Base-by-base conservation (phyloP, 257 asterid species). In the Rehmannia glutinosa region DNA sequence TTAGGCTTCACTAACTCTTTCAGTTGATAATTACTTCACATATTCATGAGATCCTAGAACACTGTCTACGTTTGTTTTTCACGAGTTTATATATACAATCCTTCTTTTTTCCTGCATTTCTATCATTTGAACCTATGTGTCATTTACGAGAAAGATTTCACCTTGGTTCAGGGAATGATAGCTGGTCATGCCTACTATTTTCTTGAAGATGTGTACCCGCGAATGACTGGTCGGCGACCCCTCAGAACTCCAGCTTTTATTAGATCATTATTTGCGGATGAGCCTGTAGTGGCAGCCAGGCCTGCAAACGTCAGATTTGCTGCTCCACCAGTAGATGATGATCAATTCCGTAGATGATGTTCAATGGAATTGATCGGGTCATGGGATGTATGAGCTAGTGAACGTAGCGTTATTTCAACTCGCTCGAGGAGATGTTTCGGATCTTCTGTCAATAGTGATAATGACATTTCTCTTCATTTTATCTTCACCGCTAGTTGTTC, bases 101-200 rank as follows among this genome's bases (percentile, higher is more conserved):
- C 4, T 68, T 27, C 41, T 10, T 19, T 20, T 2, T 9, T 45
- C 32, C 20, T 3, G 2, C 35, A 32, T 16, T 17, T 55, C 47
- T 42, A 32, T 67, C 16, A 8, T 35, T 33, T 39, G 12, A 24
- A 57, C 28, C 4, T 27, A 19, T 42, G 1, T 62, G 69, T 69
- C 32, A 35, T 63, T 70, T 16, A 70, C 55, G 2, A 28, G 13
- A 20, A 27, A 35, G 7, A 3, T 76, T 8, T 46, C 6, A 43
- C 19, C 64, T 59, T 80, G 64, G 53, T 66, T 72, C 88, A 91
- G 96, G 97, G 99, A 41, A 87, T 90, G 99, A 84, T 94, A 59
- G 96, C 97, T 35, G 97, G 96, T 3, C 97, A 93, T 77, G 99
- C 97, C 43, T 91, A 93, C 88, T 91, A 88, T 73, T 93, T 91